Evolutionary conservation across 371 early-diverging fungal species (phyloP).

Genomic region (Cokeromyces recurvatus): DNA sequence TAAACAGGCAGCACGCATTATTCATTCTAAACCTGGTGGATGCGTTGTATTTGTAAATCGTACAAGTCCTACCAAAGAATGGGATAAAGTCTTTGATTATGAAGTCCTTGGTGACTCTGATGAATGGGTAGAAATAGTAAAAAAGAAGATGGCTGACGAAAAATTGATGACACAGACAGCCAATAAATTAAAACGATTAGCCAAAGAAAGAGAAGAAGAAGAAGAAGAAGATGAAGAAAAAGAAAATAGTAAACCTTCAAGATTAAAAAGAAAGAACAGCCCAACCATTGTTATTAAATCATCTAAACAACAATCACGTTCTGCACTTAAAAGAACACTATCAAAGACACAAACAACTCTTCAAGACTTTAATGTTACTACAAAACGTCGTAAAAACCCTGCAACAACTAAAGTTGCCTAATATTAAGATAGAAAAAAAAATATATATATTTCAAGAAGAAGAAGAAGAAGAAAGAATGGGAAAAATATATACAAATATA

Average conservation of each 20-base stretch:
- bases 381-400: constrained; percentile 1
- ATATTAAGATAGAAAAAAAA: too few relatives aligned
- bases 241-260: constrained; percentile 19
- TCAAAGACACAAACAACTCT: constrained; percentile 16
- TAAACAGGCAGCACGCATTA: constrained; percentile 76
- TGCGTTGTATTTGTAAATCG: constrained; percentile 61
- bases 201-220: constrained; percentile 7
- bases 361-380: constrained; percentile 7
- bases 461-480: too few relatives aligned
- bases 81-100: constrained; percentile 89
- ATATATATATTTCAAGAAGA: too few relatives aligned
- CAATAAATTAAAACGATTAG: constrained; percentile 1
- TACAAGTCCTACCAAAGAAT: constrained; percentile 63
- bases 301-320: constrained; percentile 3
- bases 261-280: constrained; percentile 6
- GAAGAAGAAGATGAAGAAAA: constrained; percentile 25
- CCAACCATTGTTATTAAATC: constrained; percentile 13
- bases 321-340: constrained; percentile 11
- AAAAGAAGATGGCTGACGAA: constrained; percentile 13
- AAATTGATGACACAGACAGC: constrained; percentile 17
- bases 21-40: constrained; percentile 49
- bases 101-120: constrained; percentile 81
- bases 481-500: too few relatives aligned
- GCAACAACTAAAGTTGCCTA: too few relatives aligned
- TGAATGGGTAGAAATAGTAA: constrained; percentile 47